Base-by-base conservation (phyloP, 116 monocot species). In the Dioscorea cayenensis region DNA sequence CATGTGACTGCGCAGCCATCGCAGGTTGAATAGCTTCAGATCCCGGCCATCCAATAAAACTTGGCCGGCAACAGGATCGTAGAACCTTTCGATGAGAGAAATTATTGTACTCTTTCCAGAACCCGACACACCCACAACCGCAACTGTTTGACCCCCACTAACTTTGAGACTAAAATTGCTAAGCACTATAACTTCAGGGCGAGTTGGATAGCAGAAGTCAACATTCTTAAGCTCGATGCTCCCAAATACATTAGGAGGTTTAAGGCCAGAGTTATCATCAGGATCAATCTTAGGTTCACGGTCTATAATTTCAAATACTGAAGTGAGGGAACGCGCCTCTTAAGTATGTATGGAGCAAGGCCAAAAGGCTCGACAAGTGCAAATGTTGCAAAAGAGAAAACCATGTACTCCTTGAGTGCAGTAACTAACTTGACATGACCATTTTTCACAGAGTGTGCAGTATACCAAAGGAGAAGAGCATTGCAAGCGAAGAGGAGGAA, bases 91-190 rank as follows among this genome's bases (percentile, higher is more conserved):
- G 18, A 97, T 90, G 63, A 92, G 72, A 69, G 90, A 81, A 64
- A 97, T 93, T 50, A 97, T 90, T 11, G 97, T 93, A 84, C 97
- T 97, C 68, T 97, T 97, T 61, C 97, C 97, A 38, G 97, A 97
- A 65, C 97, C 97, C 51, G 88, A 88, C 10, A 97, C 93, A 64
- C 97, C 97, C 3, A 97, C 97, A 23, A 97, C 93, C 6, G 97
- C 97, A 48, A 97, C 74, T 66, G 97, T 97, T 77, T 92, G 92
- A 19, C 97, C 97, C 6, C 93, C 97, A 68, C 36, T 88, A 16
- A 93, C 84, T 76, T 90, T 92, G 28, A 97, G 93, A 75, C 85
- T 97, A 70, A 97, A 97, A 80, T 93, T 92, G 67, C 83, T 92
- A 50, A 97, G 75, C 22, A 97, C 75, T 82, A 88, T 86, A 29